phyloP scores from a whole-genome alignment of 352 stramenopile species.

The Phytophthora macrochlamydospora region DNA sequence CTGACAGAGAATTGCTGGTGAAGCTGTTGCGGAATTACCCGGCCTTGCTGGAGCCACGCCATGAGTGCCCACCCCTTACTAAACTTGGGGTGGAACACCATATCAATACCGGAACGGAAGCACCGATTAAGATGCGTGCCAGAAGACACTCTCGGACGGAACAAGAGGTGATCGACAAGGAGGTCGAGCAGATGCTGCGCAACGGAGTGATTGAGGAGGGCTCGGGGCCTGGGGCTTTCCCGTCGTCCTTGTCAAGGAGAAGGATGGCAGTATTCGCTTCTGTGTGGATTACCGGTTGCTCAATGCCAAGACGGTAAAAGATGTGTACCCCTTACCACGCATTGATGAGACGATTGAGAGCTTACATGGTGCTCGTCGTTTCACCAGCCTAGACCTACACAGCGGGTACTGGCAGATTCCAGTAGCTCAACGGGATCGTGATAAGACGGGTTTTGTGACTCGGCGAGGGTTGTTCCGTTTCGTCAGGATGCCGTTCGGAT shows the following conservation, averaged over 20 bases:
- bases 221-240: slow-evolving; percentile 21
- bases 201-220: slow-evolving; percentile 23
- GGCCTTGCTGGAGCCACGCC: neutral
- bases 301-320: neutral
- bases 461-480: slow-evolving; percentile 24
- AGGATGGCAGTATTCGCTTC: slow-evolving; percentile 26
- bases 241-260: slow-evolving; percentile 28
- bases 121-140: slow-evolving; percentile 11
- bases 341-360: slow-evolving; percentile 24
- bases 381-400: slow-evolving; percentile 22
- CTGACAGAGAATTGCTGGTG: slow-evolving; percentile 3
- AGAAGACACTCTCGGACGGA: slow-evolving; percentile 9
- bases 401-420: slow-evolving; percentile 20
- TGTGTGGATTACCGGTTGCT: slow-evolving; percentile 28
- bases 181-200: slow-evolving; percentile 23
- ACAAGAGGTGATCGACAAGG: slow-evolving; percentile 11
- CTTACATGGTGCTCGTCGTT: slow-evolving; percentile 10
- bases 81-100: slow-evolving; percentile 4
- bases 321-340: neutral
- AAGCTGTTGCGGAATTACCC: neutral
- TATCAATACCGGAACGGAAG: slow-evolving; percentile 17
- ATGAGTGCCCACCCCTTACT: neutral
- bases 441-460: slow-evolving; percentile 32
- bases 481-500: slow-evolving; percentile 27
- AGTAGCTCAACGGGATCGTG: slow-evolving; percentile 3